phyloP scores from a whole-genome alignment of 306 rosid genomes.

The Trifolium repens region DNA sequence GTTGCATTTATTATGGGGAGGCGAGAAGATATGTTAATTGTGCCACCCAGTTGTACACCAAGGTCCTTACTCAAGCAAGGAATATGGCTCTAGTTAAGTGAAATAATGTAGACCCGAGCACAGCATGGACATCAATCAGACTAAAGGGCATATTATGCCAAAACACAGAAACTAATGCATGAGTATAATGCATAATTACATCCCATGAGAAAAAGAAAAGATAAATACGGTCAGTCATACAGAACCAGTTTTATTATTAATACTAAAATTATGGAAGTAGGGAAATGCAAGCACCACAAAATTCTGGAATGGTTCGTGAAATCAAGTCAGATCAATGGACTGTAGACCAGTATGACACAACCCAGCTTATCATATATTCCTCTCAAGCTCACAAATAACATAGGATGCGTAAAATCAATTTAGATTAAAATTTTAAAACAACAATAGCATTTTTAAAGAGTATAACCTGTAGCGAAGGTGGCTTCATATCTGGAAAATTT shows the following conservation, averaged over 20 bases:
- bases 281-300: slow-evolving; percentile 13
- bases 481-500: slow-evolving; percentile 77
- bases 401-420: slow-evolving; percentile 23
- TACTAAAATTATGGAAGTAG: slow-evolving; percentile 13
- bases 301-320: slow-evolving; percentile 8
- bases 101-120: slow-evolving; percentile 13
- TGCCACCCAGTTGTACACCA: background rate
- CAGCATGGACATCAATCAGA: slow-evolving; percentile 13
- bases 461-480: slow-evolving; percentile 89
- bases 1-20: background rate
- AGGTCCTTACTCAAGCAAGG: slow-evolving; percentile 20
- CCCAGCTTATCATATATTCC: slow-evolving; percentile 32
- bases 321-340: slow-evolving; percentile 26
- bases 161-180: too few species aligned
- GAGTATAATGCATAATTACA: too few species aligned
- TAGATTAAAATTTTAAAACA: slow-evolving; percentile 18
- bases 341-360: slow-evolving; percentile 25
- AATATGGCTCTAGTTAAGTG: slow-evolving; percentile 3
- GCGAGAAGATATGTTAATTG: background rate
- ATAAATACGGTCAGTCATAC: background rate
- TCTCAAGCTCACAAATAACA: slow-evolving; percentile 14
- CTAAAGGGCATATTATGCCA: too few species aligned
- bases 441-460: slow-evolving; percentile 42
- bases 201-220: background rate
- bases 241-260: background rate